Evolutionary conservation across 306 rosid species (phyloP).

Genomic region (Dalbergia cochinchinensis): DNA sequence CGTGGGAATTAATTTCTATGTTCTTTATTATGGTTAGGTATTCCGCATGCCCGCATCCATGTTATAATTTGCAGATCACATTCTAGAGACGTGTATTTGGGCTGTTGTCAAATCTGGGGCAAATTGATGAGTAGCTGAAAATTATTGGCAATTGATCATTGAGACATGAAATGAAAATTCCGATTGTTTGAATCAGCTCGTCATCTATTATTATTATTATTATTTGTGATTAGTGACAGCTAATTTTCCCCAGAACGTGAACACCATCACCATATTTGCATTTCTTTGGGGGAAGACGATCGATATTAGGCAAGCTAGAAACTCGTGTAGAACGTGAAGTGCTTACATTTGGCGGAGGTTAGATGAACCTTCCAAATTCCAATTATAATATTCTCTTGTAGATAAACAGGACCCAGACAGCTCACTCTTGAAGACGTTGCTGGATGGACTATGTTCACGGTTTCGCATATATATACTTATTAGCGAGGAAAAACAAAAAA

Average conservation of each 20-base stretch:
- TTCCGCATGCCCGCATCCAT: background rate
- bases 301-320: background rate
- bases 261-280: slow-evolving; percentile 24
- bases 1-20: slow-evolving; percentile 33
- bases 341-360: background rate
- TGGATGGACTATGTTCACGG: background rate
- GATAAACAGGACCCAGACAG: slow-evolving; percentile 8
- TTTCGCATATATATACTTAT: background rate
- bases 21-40: slow-evolving; percentile 11
- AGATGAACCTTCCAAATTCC: slow-evolving; percentile 2
- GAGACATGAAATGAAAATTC: slow-evolving; percentile 7
- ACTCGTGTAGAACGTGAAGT: background rate
- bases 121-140: slow-evolving; percentile 38
- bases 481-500: too few relatives aligned
- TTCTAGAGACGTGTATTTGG: slow-evolving; percentile 30
- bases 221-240: slow-evolving; percentile 3
- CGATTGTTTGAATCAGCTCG: slow-evolving; percentile 1
- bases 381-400: background rate
- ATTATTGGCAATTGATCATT: slow-evolving; percentile 12
- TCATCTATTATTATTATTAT: background rate
- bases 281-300: background rate
- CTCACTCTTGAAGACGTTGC: background rate
- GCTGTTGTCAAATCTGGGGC: slow-evolving; percentile 13
- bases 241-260: slow-evolving; percentile 43
- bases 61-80: slow-evolving; percentile 35